Percentiles rank a stretch among this genome's conserved stretches.
Conservation (phyloP, 768 basidiomycete genomes). For the Macrolepiota dolichaula region DNA sequence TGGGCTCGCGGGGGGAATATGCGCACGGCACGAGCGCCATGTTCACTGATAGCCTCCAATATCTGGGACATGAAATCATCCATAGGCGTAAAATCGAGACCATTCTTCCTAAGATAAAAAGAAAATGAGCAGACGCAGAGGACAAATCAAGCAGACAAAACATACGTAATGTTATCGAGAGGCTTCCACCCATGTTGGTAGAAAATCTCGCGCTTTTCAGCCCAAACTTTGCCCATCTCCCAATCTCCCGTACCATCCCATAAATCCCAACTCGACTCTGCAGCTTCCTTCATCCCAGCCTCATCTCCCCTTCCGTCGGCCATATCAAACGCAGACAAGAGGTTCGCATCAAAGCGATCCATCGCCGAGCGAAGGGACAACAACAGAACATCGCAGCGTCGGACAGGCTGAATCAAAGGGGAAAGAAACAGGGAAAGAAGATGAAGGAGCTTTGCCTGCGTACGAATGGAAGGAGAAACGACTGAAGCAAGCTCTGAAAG, state of each 20-base stretch:
- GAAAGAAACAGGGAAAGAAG: conserved; percentile 78
- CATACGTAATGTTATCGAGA: conserved; percentile 77
- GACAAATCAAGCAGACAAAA: conserved; percentile 14
- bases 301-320: conserved; percentile 78
- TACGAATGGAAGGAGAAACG: conserved; percentile 40
- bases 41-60: conserved; percentile 59
- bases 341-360: conserved; percentile 84
- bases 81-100: conserved; percentile 90
- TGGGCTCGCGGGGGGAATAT: conserved; percentile 82
- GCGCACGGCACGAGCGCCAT: conserved; percentile 77
- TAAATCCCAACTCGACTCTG: conserved; percentile 84
- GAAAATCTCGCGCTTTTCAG: conserved; percentile 92
- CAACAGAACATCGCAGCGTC: conserved; percentile 58
- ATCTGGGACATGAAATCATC: conserved; percentile 80
- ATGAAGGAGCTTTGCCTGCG: conserved; percentile 67
- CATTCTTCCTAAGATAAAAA: conserved; percentile 33
- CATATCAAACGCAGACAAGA: conserved; percentile 87
- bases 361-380: conserved; percentile 70
- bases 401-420: conserved; percentile 63
- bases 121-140: not conserved
- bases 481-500: conserved; percentile 53
- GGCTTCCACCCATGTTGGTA: conserved; percentile 85
- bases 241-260: conserved; percentile 63
- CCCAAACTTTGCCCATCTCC: conserved; percentile 95
- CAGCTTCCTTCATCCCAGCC: conserved; percentile 72